Evolutionary conservation across 352 stramenopile species (phyloP).

Genomic region (Globisporangium acanthophoron): DNA sequence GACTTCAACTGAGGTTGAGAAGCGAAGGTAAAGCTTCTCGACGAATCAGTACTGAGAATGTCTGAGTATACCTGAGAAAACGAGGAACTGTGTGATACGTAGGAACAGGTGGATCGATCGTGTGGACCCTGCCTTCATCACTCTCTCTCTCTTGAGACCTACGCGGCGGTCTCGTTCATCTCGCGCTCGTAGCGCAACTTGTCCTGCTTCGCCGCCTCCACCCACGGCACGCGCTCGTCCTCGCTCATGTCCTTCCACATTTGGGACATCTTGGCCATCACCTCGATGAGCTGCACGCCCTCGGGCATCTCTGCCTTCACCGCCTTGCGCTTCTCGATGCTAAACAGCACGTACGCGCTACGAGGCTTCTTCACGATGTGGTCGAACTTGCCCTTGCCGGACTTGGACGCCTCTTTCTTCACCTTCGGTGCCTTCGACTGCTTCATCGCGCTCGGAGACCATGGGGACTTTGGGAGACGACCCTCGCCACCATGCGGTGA

Average conservation of each 20-base stretch:
- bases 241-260: slow-evolving; percentile 57
- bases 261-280: slow-evolving; percentile 50
- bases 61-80: too few species aligned
- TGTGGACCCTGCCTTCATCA: too few species aligned
- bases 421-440: slow-evolving; percentile 26
- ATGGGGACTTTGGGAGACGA: slow-evolving; percentile 53
- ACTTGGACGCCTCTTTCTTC: slow-evolving; percentile 29
- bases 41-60: not conserved
- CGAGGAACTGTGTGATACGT: too few species aligned
- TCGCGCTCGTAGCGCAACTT: slow-evolving; percentile 58
- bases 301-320: slow-evolving; percentile 36
- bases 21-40: not conserved
- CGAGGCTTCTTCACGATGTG: slow-evolving; percentile 42
- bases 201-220: slow-evolving; percentile 53
- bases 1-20: not conserved
- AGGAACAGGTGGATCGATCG: too few species aligned
- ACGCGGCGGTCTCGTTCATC: slow-evolving; percentile 46
- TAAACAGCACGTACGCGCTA: slow-evolving; percentile 69
- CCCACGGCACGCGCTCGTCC: slow-evolving; percentile 47
- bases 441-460: slow-evolving; percentile 70
- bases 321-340: slow-evolving; percentile 49
- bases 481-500: slow-evolving; percentile 4
- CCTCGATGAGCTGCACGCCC: slow-evolving; percentile 46
- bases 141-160: too few species aligned
- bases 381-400: slow-evolving; percentile 10